Percentiles rank a stretch among this genome's conserved stretches.
Evolutionary conservation across 2,329 filamentous ascomycete genomes (phyloP).

Genomic region (Passalora sequoiae): DNA sequence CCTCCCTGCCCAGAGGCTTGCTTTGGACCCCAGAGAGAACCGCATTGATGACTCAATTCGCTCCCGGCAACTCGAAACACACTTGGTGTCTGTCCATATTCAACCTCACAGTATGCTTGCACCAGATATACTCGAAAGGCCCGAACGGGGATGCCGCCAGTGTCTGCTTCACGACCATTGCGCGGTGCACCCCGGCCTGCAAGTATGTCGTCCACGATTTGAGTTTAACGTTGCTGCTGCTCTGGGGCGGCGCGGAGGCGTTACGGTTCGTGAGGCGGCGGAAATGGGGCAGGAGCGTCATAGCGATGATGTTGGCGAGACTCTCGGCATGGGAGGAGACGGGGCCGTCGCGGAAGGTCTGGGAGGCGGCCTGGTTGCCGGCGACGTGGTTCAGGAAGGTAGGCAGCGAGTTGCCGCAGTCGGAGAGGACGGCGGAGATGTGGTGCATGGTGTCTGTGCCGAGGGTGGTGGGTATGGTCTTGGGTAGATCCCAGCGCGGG

Average conservation of each 20-base stretch:
- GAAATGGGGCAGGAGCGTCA: slow-evolving; percentile 2
- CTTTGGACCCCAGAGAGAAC: not conserved
- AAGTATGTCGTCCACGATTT: slow-evolving; percentile 8
- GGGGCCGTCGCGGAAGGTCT: not conserved
- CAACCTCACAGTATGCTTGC: not conserved
- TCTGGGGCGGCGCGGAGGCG: not conserved
- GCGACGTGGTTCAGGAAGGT: not conserved
- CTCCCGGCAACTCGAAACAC: not conserved
- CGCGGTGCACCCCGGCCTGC: slow-evolving; percentile 5
- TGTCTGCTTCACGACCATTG: slow-evolving; percentile 11
- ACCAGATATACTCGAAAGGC: slow-evolving; percentile 5
- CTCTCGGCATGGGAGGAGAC: not conserved
- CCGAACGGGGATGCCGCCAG: not conserved
- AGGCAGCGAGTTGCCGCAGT: not conserved
- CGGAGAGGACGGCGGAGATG: not conserved
- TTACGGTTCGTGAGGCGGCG: not conserved
- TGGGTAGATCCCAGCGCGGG: not conserved
- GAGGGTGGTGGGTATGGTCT: not conserved
- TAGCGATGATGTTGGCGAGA: not conserved
- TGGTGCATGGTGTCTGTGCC: not conserved
- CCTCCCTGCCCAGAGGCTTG: not conserved
- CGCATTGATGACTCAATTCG: not conserved
- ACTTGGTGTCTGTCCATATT: not conserved
- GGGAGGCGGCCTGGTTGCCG: not conserved
- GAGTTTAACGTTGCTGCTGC: not conserved